Percentiles rank a stretch among this genome's conserved stretches.
Evolutionary conservation across 163 green algal genomes (phyloP).

Genomic region (Volvox carteri): DNA sequence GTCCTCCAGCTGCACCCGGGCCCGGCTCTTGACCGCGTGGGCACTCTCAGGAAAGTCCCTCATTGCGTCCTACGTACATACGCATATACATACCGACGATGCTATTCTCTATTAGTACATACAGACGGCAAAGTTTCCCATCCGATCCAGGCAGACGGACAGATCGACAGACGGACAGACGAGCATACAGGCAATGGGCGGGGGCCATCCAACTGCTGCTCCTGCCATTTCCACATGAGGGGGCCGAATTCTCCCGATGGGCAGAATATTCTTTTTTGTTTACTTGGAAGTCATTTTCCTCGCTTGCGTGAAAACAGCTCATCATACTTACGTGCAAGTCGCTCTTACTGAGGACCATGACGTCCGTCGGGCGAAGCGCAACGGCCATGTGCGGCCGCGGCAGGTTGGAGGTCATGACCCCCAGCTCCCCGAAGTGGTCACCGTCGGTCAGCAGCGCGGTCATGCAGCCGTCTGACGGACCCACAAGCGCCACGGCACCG

Average conservation of each 20-base stretch:
- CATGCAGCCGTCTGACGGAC: constrained; percentile 26
- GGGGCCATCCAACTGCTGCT: too few species aligned
- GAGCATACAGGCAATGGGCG: too few species aligned
- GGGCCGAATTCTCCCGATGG: too few species aligned
- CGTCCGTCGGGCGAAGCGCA: constrained; percentile 54
- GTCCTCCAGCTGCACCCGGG: constrained; percentile 19
- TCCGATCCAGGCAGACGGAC: too few species aligned
- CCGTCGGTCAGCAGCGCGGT: constrained; percentile 56
- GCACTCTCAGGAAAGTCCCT: constrained; percentile 34
- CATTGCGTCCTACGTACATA: constrained; percentile 20
- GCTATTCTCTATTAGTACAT: too few species aligned
- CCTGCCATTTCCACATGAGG: too few species aligned
- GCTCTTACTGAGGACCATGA: constrained; percentile 30
- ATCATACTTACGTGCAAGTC: constrained; percentile 5
- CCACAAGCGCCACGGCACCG: constrained; percentile 58
- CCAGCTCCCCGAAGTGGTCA: constrained; percentile 65
- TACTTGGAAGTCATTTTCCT: too few species aligned
- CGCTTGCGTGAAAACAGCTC: too few species aligned
- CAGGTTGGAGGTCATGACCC: constrained; percentile 27
- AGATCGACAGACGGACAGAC: too few species aligned
- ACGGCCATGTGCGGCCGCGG: constrained; percentile 53
- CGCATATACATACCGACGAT: too few species aligned
- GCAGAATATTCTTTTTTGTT: too few species aligned
- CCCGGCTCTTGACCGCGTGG: neutral
- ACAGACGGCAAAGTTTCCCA: too few species aligned